Evolutionary conservation across 805 yeast genomes (phyloP).

Genomic region (Yarrowia sp.): DNA sequence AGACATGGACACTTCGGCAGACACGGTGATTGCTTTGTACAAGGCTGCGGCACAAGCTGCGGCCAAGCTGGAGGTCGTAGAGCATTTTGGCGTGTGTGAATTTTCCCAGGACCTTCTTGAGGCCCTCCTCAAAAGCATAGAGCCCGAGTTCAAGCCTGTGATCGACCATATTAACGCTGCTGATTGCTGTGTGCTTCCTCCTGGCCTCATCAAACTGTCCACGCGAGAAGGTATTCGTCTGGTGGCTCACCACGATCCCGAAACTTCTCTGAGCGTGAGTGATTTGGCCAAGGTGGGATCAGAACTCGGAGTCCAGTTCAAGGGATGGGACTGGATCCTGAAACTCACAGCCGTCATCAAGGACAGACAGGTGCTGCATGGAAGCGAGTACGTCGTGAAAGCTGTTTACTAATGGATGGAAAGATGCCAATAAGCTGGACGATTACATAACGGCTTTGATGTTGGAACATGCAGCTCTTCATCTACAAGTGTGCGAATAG

Average conservation of each 20-base stretch:
- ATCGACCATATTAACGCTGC: slow-evolving; percentile 38
- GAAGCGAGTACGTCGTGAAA: slow-evolving; percentile 30
- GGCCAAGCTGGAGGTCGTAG: slow-evolving; percentile 21
- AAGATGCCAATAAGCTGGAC: too few species aligned
- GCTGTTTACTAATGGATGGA: slow-evolving; percentile 9
- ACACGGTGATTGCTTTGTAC: slow-evolving; percentile 31
- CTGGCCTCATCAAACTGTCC: slow-evolving; percentile 34
- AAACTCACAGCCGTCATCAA: slow-evolving; percentile 29
- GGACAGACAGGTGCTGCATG: slow-evolving; percentile 32
- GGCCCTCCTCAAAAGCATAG: slow-evolving; percentile 28
- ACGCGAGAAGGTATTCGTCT: slow-evolving; percentile 33
- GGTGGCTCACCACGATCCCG: slow-evolving; percentile 39
- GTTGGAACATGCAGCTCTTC: too few species aligned
- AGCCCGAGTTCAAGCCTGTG: slow-evolving; percentile 27
- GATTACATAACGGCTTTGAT: too few species aligned
- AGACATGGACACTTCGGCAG: slow-evolving; percentile 28
- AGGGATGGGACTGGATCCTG: slow-evolving; percentile 31
- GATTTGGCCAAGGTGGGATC: slow-evolving; percentile 24
- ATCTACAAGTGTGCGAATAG: too few species aligned
- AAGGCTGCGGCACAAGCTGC: slow-evolving; percentile 27
- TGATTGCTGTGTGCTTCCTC: slow-evolving; percentile 40
- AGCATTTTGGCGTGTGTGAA: slow-evolving; percentile 35
- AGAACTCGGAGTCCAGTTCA: slow-evolving; percentile 17
- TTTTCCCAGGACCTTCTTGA: slow-evolving; percentile 32
- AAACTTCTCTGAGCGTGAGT: slow-evolving; percentile 29